phyloP scores from a whole-genome alignment of 2,329 filamentous ascomycete species.

The Geosmithia putterillii region DNA sequence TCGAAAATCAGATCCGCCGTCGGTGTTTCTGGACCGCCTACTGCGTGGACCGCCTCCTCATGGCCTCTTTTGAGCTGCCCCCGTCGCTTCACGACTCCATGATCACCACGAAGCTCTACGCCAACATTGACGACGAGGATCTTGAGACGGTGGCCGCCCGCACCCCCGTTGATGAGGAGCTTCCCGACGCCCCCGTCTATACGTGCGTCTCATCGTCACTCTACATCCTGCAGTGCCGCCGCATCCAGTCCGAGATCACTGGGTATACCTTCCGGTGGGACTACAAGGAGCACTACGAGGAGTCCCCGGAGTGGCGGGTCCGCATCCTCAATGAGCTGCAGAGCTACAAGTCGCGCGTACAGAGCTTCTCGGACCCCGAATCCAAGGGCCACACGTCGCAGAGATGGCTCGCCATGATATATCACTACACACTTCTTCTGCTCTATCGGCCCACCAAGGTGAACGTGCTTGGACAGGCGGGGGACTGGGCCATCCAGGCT shows the following conservation, averaged over 20 bases:
- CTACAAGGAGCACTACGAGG: conserved; percentile 9
- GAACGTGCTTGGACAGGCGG: conserved; percentile 9
- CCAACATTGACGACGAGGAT: conserved; percentile 14
- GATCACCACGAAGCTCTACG: conserved; percentile 12
- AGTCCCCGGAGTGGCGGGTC: conserved; percentile 10
- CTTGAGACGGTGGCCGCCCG: conserved; percentile 5
- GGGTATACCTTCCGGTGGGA: conserved; percentile 10
- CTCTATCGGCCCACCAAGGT: conserved; percentile 13
- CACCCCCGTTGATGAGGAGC: conserved; percentile 4
- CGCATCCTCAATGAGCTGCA: conserved; percentile 12
- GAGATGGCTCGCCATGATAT: conserved; percentile 16
- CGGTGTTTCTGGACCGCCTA: conserved; percentile 18
- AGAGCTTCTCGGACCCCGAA: conserved; percentile 9
- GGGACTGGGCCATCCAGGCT: conserved; percentile 13
- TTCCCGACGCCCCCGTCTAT: conserved; percentile 4
- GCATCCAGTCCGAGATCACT: conserved; percentile 14
- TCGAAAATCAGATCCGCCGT: conserved; percentile 11
- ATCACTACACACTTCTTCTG: conserved; percentile 14
- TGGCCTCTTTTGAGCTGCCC: conserved; percentile 13
- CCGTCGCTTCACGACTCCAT: conserved; percentile 12
- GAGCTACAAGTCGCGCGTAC: conserved; percentile 9
- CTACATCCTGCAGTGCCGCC: conserved; percentile 12
- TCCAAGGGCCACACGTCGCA: conserved; percentile 9
- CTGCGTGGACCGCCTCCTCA: conserved; percentile 12
- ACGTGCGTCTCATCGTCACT: conserved; percentile 13